phyloP scores from a whole-genome alignment of 2,329 filamentous ascomycete genomes.

The Tothia fuscella region DNA sequence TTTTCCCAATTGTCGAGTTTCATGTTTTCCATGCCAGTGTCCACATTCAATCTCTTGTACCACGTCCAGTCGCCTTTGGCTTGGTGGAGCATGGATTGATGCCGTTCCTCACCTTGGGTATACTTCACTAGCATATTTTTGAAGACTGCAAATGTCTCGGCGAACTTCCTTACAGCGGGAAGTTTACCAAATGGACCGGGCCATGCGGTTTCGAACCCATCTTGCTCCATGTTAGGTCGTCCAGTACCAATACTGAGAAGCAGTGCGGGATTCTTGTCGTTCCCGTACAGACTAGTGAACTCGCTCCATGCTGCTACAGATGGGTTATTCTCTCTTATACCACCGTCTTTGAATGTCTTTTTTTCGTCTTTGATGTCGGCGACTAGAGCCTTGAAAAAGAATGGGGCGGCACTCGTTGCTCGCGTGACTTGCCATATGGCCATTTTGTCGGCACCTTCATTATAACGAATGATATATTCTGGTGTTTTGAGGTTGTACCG shows the following conservation, averaged over 20 bases:
- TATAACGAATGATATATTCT: slow-evolving; percentile 36
- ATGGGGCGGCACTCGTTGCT: slow-evolving; percentile 41
- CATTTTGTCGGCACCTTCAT: slow-evolving; percentile 33
- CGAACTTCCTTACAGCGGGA: slow-evolving; percentile 29
- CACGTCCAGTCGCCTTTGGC: slow-evolving; percentile 36
- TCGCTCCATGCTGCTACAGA: slow-evolving; percentile 35
- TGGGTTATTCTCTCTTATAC: slow-evolving; percentile 40
- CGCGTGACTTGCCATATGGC: slow-evolving; percentile 41
- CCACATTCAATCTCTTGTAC: slow-evolving; percentile 39
- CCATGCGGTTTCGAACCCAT: slow-evolving; percentile 36
- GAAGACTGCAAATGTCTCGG: slow-evolving; percentile 38
- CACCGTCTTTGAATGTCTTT: slow-evolving; percentile 36
- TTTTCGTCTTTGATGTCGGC: slow-evolving; percentile 30
- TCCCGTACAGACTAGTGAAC: slow-evolving; percentile 34
- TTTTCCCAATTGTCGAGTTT: slow-evolving; percentile 35
- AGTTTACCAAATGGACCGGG: slow-evolving; percentile 33
- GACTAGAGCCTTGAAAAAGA: slow-evolving; percentile 39
- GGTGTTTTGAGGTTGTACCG: slow-evolving; percentile 29
- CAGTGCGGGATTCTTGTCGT: slow-evolving; percentile 30
- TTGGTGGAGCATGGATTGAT: slow-evolving; percentile 34
- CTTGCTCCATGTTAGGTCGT: slow-evolving; percentile 30
- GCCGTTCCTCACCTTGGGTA: slow-evolving; percentile 37
- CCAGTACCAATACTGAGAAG: slow-evolving; percentile 37
- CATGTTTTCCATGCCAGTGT: slow-evolving; percentile 33
- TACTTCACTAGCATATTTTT: slow-evolving; percentile 40